Evolutionary conservation across 345 rosid species (phyloP).

Genomic region (Crucihimalaya himalaica): DNA sequence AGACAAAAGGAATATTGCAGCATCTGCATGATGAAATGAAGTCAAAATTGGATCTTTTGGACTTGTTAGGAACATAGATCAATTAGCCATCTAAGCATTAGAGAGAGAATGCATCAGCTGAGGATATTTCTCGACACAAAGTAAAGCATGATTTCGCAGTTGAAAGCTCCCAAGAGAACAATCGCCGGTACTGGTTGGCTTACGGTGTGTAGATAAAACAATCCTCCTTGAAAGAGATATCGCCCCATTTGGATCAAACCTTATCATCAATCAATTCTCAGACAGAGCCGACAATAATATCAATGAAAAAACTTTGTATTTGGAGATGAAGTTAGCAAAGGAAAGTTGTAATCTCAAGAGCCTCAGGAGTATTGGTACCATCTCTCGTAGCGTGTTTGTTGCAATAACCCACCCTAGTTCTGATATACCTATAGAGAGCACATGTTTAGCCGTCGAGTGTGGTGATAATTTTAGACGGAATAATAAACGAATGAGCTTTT

Average conservation of each 20-base stretch:
- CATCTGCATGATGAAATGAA: constrained; percentile 44
- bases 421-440: no score
- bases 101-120: not conserved
- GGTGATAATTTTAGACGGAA: no score
- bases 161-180: not conserved
- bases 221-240: not conserved
- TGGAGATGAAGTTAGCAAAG: not conserved
- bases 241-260: not conserved
- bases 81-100: constrained; percentile 2
- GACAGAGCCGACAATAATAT: not conserved
- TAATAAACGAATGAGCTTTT: no score
- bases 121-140: not conserved
- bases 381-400: no score
- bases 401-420: no score
- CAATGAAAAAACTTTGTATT: no score
- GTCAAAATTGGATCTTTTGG: constrained; percentile 14
- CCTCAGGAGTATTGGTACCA: no score
- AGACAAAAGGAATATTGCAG: constrained; percentile 38
- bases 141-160: not conserved
- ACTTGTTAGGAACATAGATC: constrained; percentile 10
- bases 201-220: not conserved
- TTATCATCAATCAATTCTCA: not conserved
- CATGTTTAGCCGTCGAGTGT: no score
- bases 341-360: not conserved
- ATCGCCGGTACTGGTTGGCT: not conserved